A percentile compares a stretch with the other conserved stretches of the same genome.
These are phyloP conservation scores for Hibiscus mutabilis DNA, from an alignment of 345 rosid genomes.

Conservation along the genomic window DNA sequence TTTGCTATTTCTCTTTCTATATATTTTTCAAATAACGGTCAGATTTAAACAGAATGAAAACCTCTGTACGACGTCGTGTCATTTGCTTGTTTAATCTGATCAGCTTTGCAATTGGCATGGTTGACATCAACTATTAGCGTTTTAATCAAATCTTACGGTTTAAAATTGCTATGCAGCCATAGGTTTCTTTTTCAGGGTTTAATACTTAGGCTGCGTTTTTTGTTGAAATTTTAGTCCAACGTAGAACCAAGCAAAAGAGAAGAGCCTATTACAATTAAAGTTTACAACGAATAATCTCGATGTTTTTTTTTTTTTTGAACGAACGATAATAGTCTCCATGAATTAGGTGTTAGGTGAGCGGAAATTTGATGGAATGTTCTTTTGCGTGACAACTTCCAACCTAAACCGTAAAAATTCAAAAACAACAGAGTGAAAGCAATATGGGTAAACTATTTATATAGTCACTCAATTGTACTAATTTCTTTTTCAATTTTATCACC, in stretches of 20 bases:
- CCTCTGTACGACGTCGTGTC: slow-evolving; percentile 37
- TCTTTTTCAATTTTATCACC: too few relatives aligned
- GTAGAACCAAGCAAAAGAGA: neutral
- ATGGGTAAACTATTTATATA: too few relatives aligned
- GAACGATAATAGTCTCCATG: too few relatives aligned
- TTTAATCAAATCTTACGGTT: neutral
- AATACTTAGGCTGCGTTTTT: too few relatives aligned
- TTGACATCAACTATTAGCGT: neutral
- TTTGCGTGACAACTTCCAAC: neutral
- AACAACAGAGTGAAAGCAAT: neutral
- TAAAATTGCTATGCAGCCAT: neutral
- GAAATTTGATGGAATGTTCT: neutral
- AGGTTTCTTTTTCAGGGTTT: neutral
- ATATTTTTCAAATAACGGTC: slow-evolving; percentile 50
- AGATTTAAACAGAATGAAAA: slow-evolving; percentile 29
- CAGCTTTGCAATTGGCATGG: neutral
- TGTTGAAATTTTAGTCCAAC: too few relatives aligned
- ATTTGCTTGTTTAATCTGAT: neutral
- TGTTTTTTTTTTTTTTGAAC: too few relatives aligned
- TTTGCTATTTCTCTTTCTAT: neutral
- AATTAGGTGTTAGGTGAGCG: slow-evolving; percentile 1
- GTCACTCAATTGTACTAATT: too few relatives aligned
- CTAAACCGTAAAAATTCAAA: neutral
- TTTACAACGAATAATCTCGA: neutral
- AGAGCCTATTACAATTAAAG: neutral